A percentile compares a stretch with the other conserved stretches of the same genome.
Conservation (phyloP, 1,139 yeast genomes). For the Lodderomyces pseudojiufengensis region DNA sequence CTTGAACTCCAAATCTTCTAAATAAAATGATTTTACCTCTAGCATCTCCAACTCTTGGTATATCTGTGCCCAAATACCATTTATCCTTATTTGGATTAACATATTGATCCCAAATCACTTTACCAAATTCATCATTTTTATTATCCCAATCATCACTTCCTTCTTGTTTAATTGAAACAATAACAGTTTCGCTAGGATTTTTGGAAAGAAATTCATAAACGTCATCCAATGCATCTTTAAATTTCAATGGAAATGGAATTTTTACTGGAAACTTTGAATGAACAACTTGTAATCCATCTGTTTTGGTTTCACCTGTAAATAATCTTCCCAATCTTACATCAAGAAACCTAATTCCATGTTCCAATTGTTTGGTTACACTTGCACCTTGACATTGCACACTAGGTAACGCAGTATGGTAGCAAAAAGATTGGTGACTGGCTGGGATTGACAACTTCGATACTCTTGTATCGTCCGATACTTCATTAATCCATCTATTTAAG, state of each 20-base stretch:
- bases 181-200: conserved; percentile 57
- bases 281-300: conserved; percentile 51
- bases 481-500: conserved; percentile 52
- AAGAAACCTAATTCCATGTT: conserved; percentile 69
- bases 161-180: conserved; percentile 72
- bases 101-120: conserved; percentile 59
- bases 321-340: conserved; percentile 66
- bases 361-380: conserved; percentile 57
- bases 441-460: conserved; percentile 62
- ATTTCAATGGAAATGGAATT: conserved; percentile 55
- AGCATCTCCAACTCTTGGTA: conserved; percentile 59
- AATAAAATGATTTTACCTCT: conserved; percentile 68
- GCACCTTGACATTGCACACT: conserved; percentile 77
- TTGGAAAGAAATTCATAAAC: conserved; percentile 54
- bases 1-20: conserved; percentile 64
- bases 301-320: conserved; percentile 43
- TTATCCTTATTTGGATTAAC: conserved; percentile 47
- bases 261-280: conserved; percentile 78
- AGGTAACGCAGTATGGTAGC: conserved; percentile 75
- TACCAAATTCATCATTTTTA: conserved; percentile 61
- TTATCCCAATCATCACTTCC: conserved; percentile 67
- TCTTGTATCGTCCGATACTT: conserved; percentile 48
- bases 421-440: conserved; percentile 78
- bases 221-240: conserved; percentile 47
- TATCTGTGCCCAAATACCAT: conserved; percentile 57